phyloP scores from a whole-genome alignment of 768 basidiomycete species.

The Phallus indusiatus region DNA sequence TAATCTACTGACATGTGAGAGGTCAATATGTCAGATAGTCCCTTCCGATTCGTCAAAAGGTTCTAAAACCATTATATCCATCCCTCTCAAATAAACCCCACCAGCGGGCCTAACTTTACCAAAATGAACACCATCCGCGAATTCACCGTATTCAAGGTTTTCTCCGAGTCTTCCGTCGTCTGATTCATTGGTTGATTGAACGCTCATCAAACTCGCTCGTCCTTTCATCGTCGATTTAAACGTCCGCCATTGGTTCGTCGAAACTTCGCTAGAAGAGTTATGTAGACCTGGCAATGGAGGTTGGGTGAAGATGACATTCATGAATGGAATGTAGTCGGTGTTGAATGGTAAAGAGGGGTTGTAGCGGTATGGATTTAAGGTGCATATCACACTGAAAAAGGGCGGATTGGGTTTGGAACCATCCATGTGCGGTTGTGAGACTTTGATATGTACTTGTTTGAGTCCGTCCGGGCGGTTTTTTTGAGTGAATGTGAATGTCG shows the following conservation, averaged over 20 bases:
- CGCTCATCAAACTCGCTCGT: background rate
- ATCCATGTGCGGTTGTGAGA: background rate
- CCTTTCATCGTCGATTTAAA: background rate
- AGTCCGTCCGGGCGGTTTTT: background rate
- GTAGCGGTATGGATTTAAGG: background rate
- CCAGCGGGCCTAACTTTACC: background rate
- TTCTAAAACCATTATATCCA: too few relatives aligned
- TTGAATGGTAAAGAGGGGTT: slow-evolving; percentile 5
- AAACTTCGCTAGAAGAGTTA: background rate
- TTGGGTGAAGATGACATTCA: background rate
- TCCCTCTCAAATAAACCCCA: too few relatives aligned
- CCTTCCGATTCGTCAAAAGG: too few relatives aligned
- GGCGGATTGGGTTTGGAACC: background rate
- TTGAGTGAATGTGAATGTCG: slow-evolving; percentile 10
- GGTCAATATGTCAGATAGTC: too few relatives aligned
- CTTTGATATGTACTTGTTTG: slow-evolving; percentile 1
- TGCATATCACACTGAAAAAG: slow-evolving; percentile 3
- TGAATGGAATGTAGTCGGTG: background rate
- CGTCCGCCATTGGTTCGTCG: background rate
- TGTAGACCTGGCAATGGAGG: slow-evolving; percentile 3
- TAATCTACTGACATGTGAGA: too few relatives aligned
- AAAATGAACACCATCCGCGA: slow-evolving; percentile 1
- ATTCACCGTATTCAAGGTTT: background rate
- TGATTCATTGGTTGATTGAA: background rate
- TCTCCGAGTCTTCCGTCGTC: background rate